A percentile compares a stretch with the other conserved stretches of the same genome.
These are phyloP conservation scores for Peterozyma xylosa DNA, from an alignment of 805 yeast species.

Conservation along the genomic window DNA sequence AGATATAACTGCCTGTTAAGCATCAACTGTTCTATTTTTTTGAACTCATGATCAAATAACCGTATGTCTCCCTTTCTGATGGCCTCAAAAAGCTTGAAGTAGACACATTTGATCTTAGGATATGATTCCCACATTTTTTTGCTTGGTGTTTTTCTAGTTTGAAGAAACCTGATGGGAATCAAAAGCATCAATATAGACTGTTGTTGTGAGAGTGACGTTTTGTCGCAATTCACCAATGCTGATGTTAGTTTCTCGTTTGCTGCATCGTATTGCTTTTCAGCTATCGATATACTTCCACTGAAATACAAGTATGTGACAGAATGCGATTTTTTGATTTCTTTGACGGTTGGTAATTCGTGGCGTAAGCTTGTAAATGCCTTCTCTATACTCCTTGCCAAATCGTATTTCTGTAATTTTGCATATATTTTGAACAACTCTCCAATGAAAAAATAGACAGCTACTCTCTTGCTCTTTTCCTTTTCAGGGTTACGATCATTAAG, in stretches of 20 bases:
- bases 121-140: slow-evolving; percentile 27
- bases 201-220: slow-evolving; percentile 26
- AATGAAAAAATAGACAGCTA: slow-evolving; percentile 63
- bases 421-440: slow-evolving; percentile 65
- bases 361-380: slow-evolving; percentile 24
- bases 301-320: slow-evolving; percentile 60
- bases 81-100: slow-evolving; percentile 40
- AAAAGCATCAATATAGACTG: slow-evolving; percentile 45
- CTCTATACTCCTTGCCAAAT: slow-evolving; percentile 68
- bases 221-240: slow-evolving; percentile 35
- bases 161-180: slow-evolving; percentile 55
- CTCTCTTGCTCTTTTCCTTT: slow-evolving; percentile 38
- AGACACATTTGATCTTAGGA: slow-evolving; percentile 34
- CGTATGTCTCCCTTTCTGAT: slow-evolving; percentile 47
- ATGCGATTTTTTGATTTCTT: slow-evolving; percentile 38
- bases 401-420: slow-evolving; percentile 56
- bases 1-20: slow-evolving; percentile 56
- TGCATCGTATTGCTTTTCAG: slow-evolving; percentile 49
- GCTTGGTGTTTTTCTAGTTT: slow-evolving; percentile 40
- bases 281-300: slow-evolving; percentile 57
- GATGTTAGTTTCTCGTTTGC: slow-evolving; percentile 44
- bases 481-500: slow-evolving; percentile 70
- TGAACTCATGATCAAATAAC: slow-evolving; percentile 38
- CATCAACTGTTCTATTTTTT: slow-evolving; percentile 38
- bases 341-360: slow-evolving; percentile 43